Conservation (phyloP, 352 stramenopile genomes). For the Phytophthora cryptogea region DNA sequence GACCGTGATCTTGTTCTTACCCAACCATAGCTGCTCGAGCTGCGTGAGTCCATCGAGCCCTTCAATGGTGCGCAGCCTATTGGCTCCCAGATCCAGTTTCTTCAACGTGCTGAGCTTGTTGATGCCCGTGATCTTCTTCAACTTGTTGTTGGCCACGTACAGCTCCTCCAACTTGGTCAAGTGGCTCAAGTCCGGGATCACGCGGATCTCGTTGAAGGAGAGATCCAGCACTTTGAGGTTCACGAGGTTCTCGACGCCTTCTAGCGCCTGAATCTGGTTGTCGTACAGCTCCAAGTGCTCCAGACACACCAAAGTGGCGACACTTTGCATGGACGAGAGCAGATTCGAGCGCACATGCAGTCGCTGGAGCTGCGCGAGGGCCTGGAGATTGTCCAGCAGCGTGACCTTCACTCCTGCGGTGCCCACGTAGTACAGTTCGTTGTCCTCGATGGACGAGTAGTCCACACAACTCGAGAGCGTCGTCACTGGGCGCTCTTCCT, state of each 20-base stretch:
- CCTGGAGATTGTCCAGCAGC: conserved; percentile 61
- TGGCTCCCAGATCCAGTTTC: conserved; percentile 98
- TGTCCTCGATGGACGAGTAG: conserved; percentile 50
- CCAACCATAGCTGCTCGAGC: conserved; percentile 97
- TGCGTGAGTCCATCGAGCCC: conserved; percentile 88
- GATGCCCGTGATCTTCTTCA: conserved; percentile 95
- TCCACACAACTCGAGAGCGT: conserved; percentile 82
- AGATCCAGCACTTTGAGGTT: conserved; percentile 92
- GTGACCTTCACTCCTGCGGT: conserved; percentile 82
- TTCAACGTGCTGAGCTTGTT: conserved; percentile 79
- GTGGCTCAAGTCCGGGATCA: conserved; percentile 81
- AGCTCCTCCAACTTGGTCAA: conserved; percentile 90
- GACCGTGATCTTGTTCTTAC: conserved; percentile 98
- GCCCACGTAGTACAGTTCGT: conserved; percentile 86
- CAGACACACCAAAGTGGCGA: conserved; percentile 69
- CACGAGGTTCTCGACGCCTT: conserved; percentile 57
- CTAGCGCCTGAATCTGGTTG: conserved; percentile 94
- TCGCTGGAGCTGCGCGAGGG: conserved; percentile 52
- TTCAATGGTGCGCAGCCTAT: conserved; percentile 93
- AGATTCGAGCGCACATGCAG: conserved; percentile 86
- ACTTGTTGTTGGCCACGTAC: conserved; percentile 98
- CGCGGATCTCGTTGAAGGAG: conserved; percentile 96
- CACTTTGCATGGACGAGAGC: conserved; percentile 77
- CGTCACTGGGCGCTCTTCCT: conserved; percentile 32
- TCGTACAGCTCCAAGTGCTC: conserved; percentile 98